A percentile compares a stretch with the other conserved stretches of the same genome.
Evolutionary conservation across 805 yeast species (phyloP).

Genomic region (Teunomyces funiuensis): DNA sequence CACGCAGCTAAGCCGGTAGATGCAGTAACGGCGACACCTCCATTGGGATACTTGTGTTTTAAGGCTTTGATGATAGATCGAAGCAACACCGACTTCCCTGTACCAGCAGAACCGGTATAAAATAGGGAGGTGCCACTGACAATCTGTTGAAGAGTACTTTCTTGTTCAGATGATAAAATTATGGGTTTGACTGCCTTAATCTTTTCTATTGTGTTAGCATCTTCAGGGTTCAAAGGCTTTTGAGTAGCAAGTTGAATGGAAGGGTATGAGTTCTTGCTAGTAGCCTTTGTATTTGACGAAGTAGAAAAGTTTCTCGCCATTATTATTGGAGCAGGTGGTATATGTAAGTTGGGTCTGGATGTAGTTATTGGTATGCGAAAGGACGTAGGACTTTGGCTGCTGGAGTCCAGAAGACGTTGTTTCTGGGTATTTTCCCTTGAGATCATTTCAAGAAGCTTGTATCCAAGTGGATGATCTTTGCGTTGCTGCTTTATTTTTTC

Average conservation of each 20-base stretch:
- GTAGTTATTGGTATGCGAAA: not conserved
- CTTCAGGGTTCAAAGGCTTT: constrained; percentile 8
- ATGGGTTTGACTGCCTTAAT: constrained; percentile 37
- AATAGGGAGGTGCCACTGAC: constrained; percentile 67
- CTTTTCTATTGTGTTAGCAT: constrained; percentile 4
- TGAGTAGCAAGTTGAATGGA: constrained; percentile 33
- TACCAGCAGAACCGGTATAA: constrained; percentile 98
- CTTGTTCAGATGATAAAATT: constrained; percentile 55
- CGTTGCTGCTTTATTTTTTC: not conserved
- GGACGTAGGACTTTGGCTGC: not conserved
- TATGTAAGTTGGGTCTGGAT: not conserved
- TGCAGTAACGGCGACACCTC: constrained; percentile 72
- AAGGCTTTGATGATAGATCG: constrained; percentile 58
- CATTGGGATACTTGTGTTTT: constrained; percentile 42
- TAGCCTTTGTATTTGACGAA: constrained; percentile 7
- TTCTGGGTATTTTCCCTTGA: not conserved
- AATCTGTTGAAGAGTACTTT: constrained; percentile 63
- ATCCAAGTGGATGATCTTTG: not conserved
- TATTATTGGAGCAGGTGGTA: not conserved
- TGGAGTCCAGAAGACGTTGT: not conserved
- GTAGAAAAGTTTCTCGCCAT: constrained; percentile 9
- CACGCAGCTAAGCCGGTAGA: constrained; percentile 85
- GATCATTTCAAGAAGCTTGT: not conserved
- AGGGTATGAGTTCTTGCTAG: constrained; percentile 12
- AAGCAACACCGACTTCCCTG: constrained; percentile 92